Percentiles rank a stretch among this genome's conserved stretches.
phyloP scores from a whole-genome alignment of 2,329 filamentous ascomycete genomes.

The Fusarium napiforme region DNA sequence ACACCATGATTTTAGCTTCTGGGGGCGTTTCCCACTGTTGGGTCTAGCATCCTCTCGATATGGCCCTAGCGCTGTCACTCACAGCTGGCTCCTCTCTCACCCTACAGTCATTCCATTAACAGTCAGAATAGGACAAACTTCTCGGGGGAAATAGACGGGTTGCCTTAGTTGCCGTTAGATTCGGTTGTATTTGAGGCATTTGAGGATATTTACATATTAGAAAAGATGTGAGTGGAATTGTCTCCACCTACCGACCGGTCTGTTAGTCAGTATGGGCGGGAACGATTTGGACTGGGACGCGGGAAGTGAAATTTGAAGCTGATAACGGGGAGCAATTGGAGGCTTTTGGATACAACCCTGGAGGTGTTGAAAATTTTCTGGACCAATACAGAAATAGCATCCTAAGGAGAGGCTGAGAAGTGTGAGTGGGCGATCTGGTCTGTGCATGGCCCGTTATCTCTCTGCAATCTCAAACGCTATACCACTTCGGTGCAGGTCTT shows the following conservation, averaged over 20 bases:
- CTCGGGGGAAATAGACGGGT: neutral
- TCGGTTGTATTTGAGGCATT: slow-evolving; percentile 24
- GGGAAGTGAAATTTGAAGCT: slow-evolving; percentile 6
- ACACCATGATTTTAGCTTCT: slow-evolving; percentile 11
- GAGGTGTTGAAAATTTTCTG: slow-evolving; percentile 23
- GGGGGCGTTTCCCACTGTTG: slow-evolving; percentile 26
- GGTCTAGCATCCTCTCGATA: slow-evolving; percentile 1
- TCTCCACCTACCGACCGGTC: slow-evolving; percentile 17
- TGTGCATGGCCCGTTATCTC: slow-evolving; percentile 37
- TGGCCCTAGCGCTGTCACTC: neutral
- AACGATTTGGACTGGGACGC: neutral
- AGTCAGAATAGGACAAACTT: neutral
- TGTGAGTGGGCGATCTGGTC: slow-evolving; percentile 36
- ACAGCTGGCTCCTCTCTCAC: neutral
- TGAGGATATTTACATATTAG: neutral
- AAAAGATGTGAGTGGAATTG: slow-evolving; percentile 1
- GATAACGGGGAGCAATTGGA: neutral
- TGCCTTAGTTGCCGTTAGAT: slow-evolving; percentile 1
- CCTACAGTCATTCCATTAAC: slow-evolving; percentile 2
- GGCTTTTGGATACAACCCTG: slow-evolving; percentile 1
- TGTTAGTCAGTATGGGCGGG: neutral
- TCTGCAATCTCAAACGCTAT: slow-evolving; percentile 11
- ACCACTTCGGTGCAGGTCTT: neutral
- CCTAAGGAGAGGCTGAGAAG: slow-evolving; percentile 2
- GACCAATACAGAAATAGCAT: slow-evolving; percentile 28